Evolutionary conservation across 345 rosid genomes (phyloP).

Genomic region (Corchorus capsularis): DNA sequence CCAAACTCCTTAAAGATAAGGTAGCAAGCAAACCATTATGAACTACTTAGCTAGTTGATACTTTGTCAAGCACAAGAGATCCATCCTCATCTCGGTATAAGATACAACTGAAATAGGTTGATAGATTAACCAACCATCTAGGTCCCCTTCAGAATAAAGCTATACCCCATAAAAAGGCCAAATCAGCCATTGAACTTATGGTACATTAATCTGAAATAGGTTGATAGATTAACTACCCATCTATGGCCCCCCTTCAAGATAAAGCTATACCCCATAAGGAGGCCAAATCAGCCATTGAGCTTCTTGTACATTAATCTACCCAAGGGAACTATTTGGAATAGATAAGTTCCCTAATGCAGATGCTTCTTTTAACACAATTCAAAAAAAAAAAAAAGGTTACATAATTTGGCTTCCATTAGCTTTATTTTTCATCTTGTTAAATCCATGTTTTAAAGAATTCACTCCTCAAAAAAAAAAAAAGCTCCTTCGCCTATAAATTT

Average conservation of each 20-base stretch:
- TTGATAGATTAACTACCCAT: neutral
- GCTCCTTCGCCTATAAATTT: too few relatives aligned
- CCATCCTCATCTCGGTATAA: neutral
- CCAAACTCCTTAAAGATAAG: neutral
- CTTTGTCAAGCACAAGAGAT: neutral
- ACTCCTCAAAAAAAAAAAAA: neutral
- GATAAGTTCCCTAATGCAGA: too few relatives aligned
- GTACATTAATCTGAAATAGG: too few relatives aligned
- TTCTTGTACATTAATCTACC: neutral
- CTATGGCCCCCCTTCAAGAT: neutral
- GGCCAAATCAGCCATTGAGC: slow-evolving; percentile 5
- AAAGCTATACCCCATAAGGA: neutral
- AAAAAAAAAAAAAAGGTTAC: neutral
- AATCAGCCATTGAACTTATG: too few relatives aligned
- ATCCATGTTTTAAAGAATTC: neutral
- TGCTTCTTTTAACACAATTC: neutral
- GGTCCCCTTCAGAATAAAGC: too few relatives aligned
- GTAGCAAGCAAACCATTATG: neutral
- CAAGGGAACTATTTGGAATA: neutral
- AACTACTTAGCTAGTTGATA: neutral
- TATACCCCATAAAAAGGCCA: too few relatives aligned
- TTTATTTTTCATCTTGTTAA: neutral
- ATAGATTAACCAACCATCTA: too few relatives aligned
- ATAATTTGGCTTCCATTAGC: neutral
- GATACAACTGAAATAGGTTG: neutral